Conservation (phyloP, 106 monocot genomes). For the Chionographis japonica region DNA sequence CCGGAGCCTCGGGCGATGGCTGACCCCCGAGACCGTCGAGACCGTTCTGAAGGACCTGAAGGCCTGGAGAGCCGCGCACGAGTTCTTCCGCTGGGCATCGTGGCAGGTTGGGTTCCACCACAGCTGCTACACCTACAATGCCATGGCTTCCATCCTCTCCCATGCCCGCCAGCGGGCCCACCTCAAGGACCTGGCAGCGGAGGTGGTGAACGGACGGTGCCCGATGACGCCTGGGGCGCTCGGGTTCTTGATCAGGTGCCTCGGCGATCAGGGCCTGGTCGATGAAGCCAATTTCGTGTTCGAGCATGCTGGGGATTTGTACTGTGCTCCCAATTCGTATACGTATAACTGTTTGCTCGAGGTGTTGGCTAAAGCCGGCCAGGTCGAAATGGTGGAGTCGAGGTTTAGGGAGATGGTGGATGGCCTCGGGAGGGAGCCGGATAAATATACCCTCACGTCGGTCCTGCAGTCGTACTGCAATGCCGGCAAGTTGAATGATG, state of each 20-base stretch:
- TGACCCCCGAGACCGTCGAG: conserved; percentile 46
- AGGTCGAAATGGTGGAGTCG: conserved; percentile 33
- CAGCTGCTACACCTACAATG: conserved; percentile 80
- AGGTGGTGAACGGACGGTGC: conserved; percentile 34
- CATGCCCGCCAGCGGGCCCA: conserved; percentile 18
- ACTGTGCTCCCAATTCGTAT: conserved; percentile 59
- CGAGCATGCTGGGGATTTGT: conserved; percentile 34
- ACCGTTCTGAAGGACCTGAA: conserved; percentile 34
- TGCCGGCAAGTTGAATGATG: conserved; percentile 42
- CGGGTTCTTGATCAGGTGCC: conserved; percentile 74
- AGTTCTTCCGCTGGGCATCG: conserved; percentile 73
- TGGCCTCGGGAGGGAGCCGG: conserved; percentile 26
- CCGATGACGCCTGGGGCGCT: conserved; percentile 58
- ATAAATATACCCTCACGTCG: conserved; percentile 75
- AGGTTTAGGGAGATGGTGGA: conserved; percentile 52
- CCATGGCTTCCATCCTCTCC: conserved; percentile 59
- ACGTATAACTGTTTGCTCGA: conserved; percentile 81
- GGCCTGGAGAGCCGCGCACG: conserved; percentile 49
- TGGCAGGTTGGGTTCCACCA: conserved; percentile 52
- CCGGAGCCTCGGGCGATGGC: conserved; percentile 13
- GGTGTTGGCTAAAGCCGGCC: conserved; percentile 47
- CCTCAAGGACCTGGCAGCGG: conserved; percentile 35
- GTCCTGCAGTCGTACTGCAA: conserved; percentile 63
- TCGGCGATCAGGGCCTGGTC: conserved; percentile 37
- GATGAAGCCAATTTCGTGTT: conserved; percentile 51